Base-by-base conservation (phyloP, 345 rosid genomes). In the Ricinus communis region DNA sequence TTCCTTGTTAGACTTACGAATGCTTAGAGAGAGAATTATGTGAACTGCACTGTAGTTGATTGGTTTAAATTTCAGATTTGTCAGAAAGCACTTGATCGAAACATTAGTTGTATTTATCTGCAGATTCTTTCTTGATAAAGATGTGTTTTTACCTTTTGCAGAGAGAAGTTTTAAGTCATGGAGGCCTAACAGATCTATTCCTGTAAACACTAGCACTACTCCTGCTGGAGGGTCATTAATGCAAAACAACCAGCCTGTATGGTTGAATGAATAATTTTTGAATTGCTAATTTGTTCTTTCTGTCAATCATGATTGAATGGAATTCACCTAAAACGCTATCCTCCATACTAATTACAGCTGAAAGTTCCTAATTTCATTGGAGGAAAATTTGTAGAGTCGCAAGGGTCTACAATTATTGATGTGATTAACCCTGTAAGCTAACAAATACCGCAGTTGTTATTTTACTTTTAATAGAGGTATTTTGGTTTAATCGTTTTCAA, bases 381-480 rank as follows among this genome's bases (percentile, higher is more conserved):
- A 51, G 86, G 86, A 64, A 52, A 75, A 59, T 83, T 62, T 70
- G 82, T 77, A 49, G 71, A 73, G 58, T 80, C 80, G 10, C 66
- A n/a, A 40, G 82, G 84, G 45, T 75, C 68, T 65, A 21, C 71
- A 49, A 36, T 66, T 49, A 70, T 73, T 70, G 86, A 80, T 21
- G 76, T 75, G 55, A 57, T 77, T 62, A 83, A 83, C 66, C 84
- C 86, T 74, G 86, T 83, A 80, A 83, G 86, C 64, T 51, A 56
- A 51, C 22, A 27, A 33, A 64, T 55, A 21, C 14, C 19, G 2
- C 5, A 19, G 8, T 0, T 41, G 63, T 38, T 53, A 47, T 1
- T 40, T 28, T 19, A 15, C 46, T 38, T 62, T 73, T 50, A 12
- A 64, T 21, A 61, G 38, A 56, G 38, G 46, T 66, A 9, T 40